A percentile compares a stretch with the other conserved stretches of the same genome.
phyloP scores from a whole-genome alignment of 352 stramenopile genomes.

The Phytophthora aleatoria region DNA sequence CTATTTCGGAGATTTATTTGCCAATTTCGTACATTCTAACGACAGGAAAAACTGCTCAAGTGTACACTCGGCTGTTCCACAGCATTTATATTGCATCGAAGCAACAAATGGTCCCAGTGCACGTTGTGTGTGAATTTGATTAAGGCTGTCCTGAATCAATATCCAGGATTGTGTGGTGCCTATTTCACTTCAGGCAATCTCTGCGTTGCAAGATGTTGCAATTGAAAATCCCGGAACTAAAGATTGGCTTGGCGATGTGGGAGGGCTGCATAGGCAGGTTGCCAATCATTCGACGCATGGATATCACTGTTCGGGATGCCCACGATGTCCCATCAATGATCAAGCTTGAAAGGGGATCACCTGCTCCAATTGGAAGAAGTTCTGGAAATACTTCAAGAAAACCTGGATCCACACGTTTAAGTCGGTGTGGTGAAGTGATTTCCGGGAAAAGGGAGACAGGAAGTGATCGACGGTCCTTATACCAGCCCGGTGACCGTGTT shows the following conservation, averaged over 20 bases:
- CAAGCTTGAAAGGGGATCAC: not conserved
- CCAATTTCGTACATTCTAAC: constrained; percentile 10
- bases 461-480: too few species aligned
- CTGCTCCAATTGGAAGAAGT: constrained; percentile 8
- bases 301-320: not conserved
- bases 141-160: not conserved
- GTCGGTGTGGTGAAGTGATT: too few species aligned
- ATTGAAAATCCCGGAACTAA: too few species aligned
- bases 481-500: too few species aligned
- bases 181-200: too few species aligned
- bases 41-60: constrained; percentile 3
- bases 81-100: constrained; percentile 3
- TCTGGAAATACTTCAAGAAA: constrained; percentile 14
- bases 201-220: too few species aligned
- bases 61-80: constrained; percentile 6
- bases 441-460: too few species aligned
- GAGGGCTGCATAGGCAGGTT: not conserved
- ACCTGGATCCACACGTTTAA: constrained; percentile 10
- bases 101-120: not conserved
- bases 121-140: constrained; percentile 9
- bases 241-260: too few species aligned
- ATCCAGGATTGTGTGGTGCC: too few species aligned
- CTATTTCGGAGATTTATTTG: constrained; percentile 10
- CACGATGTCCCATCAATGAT: not conserved
- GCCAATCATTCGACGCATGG: not conserved